These are phyloP conservation scores for Podospora anserina DNA, from an alignment of 495 filamentous ascomycete species.

Conservation along the genomic window DNA sequence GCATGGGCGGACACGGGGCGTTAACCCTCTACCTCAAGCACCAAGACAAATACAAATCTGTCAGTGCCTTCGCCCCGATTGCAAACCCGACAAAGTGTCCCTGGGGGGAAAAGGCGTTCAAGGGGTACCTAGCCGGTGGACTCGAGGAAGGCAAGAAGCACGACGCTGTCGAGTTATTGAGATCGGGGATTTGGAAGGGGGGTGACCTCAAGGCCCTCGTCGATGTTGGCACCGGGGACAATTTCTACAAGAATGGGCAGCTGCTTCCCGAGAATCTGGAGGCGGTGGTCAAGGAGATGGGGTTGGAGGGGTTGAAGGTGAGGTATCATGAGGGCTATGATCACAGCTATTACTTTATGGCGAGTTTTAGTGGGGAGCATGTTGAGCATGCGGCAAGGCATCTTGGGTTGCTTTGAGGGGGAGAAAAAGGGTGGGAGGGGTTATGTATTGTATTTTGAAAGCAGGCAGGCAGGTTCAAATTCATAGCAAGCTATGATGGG, in stretches of 20 bases:
- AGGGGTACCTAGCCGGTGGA: slow-evolving; percentile 73
- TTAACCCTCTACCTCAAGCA: slow-evolving; percentile 88
- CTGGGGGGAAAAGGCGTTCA: slow-evolving; percentile 95
- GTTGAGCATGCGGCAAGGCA: slow-evolving; percentile 87
- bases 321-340: slow-evolving; percentile 91
- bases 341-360: slow-evolving; percentile 94
- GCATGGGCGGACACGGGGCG: slow-evolving; percentile 96
- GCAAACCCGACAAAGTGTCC: slow-evolving; percentile 79
- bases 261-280: slow-evolving; percentile 91
- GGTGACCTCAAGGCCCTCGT: slow-evolving; percentile 67
- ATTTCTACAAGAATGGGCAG: slow-evolving; percentile 92
- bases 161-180: slow-evolving; percentile 86
- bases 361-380: slow-evolving; percentile 85
- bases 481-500: not conserved
- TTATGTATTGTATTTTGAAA: not conserved
- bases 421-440: not conserved
- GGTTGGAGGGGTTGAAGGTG: slow-evolving; percentile 62
- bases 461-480: not conserved
- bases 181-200: slow-evolving; percentile 54
- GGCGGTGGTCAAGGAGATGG: slow-evolving; percentile 68
- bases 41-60: slow-evolving; percentile 80
- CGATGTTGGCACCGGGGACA: slow-evolving; percentile 89
- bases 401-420: slow-evolving; percentile 39
- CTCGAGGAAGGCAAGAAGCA: slow-evolving; percentile 76
- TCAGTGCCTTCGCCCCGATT: slow-evolving; percentile 90